phyloP scores from a whole-genome alignment of 306 rosid genomes.

The Acacia acuminata region DNA sequence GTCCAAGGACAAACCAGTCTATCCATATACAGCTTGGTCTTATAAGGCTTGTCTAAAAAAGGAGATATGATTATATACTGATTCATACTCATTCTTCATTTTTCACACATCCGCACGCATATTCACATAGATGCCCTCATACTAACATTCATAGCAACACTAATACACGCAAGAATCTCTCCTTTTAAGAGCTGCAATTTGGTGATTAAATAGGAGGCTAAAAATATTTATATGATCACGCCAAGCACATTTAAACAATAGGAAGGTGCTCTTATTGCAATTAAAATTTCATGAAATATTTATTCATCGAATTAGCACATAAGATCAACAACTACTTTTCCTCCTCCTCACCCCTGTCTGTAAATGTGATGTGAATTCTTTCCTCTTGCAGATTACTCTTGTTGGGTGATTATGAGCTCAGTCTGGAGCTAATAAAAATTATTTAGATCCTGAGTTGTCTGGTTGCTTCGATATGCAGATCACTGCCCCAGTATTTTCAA shows the following conservation, averaged over 20 bases:
- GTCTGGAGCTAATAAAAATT: conserved; percentile 12
- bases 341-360: background rate
- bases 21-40: background rate
- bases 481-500: conserved; percentile 12
- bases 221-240: background rate
- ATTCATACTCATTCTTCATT: background rate
- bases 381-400: conserved; percentile 25
- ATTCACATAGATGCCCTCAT: background rate
- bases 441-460: background rate
- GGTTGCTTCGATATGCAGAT: conserved; percentile 9
- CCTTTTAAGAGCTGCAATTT: conserved; percentile 7
- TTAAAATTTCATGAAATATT: background rate
- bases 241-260: background rate
- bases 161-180: background rate
- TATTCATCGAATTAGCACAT: background rate
- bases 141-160: background rate
- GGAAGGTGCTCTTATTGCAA: background rate
- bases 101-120: background rate
- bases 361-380: conserved; percentile 10
- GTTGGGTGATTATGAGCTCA: conserved; percentile 8
- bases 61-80: background rate
- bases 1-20: background rate
- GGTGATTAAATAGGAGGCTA: background rate
- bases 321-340: background rate
- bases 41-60: background rate